Conservation (phyloP, 2,329 filamentous ascomycete genomes). For the Curvularia lunata region DNA sequence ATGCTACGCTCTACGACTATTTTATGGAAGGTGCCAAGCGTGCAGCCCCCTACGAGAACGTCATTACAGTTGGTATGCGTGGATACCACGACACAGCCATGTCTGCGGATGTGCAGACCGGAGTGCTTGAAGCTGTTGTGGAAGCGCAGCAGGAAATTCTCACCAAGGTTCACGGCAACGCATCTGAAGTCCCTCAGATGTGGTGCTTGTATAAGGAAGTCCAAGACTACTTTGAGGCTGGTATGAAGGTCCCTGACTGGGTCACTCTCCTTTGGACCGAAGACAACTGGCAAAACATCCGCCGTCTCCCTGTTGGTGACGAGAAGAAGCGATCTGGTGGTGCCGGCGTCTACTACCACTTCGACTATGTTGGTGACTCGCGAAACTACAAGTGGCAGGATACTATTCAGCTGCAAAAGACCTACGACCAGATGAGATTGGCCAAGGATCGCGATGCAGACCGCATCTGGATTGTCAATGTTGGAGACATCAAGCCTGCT, state of each 20-base stretch:
- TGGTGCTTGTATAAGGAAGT: conserved; percentile 81
- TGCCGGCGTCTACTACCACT: conserved; percentile 71
- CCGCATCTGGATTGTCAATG: conserved; percentile 71
- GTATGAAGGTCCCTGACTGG: conserved; percentile 68
- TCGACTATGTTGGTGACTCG: conserved; percentile 68
- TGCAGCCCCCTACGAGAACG: conserved; percentile 68
- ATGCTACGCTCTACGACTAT: conserved; percentile 70
- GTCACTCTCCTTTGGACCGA: conserved; percentile 73
- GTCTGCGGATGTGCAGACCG: conserved; percentile 63
- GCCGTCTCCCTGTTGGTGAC: conserved; percentile 64
- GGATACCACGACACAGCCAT: conserved; percentile 71
- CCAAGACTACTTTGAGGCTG: conserved; percentile 70
- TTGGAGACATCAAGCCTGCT: conserved; percentile 69
- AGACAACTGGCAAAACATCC: conserved; percentile 72
- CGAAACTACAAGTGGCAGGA: conserved; percentile 67
- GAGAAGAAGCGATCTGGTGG: conserved; percentile 67
- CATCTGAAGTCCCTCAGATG: conserved; percentile 67
- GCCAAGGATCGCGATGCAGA: conserved; percentile 65
- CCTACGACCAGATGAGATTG: conserved; percentile 69
- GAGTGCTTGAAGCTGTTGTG: conserved; percentile 66
- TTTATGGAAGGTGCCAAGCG: conserved; percentile 71
- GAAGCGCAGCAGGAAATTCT: conserved; percentile 65
- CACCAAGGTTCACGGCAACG: conserved; percentile 60
- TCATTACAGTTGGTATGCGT: conserved; percentile 73
- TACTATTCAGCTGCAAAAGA: conserved; percentile 69